Conservation (phyloP, 106 monocot species). For the Amphibolis antarctica region DNA sequence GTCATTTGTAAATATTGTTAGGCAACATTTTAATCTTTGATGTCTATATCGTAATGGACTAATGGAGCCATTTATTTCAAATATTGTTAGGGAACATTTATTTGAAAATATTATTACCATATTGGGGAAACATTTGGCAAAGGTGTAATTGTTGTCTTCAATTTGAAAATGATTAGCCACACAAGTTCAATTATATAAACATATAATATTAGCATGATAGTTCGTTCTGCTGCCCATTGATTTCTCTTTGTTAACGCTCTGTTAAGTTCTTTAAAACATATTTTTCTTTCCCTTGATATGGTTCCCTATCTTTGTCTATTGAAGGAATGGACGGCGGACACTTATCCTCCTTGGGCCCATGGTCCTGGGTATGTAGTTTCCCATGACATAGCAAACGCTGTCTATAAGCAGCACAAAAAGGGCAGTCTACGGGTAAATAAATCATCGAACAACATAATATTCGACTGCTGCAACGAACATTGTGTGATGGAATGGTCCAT, state of each 20-base stretch:
- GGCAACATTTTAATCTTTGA: too few relatives aligned
- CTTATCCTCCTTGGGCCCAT: slow-evolving; percentile 97
- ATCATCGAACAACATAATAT: too few relatives aligned
- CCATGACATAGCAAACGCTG: slow-evolving; percentile 49
- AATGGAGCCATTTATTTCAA: too few relatives aligned
- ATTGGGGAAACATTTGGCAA: background rate
- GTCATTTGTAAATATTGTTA: too few relatives aligned
- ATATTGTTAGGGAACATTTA: too few relatives aligned
- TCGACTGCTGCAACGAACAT: background rate
- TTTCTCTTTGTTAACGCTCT: too few relatives aligned
- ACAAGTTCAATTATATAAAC: too few relatives aligned
- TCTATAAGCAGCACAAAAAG: slow-evolving; percentile 49
- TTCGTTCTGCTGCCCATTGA: background rate
- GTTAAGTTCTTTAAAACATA: background rate
- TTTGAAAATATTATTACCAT: background rate
- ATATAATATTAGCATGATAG: too few relatives aligned
- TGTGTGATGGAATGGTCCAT: background rate
- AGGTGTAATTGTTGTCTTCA: too few relatives aligned
- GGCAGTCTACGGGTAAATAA: slow-evolving; percentile 47
- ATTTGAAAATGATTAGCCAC: too few relatives aligned
- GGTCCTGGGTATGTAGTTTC: slow-evolving; percentile 96
- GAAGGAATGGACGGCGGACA: slow-evolving; percentile 84
- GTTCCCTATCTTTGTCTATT: slow-evolving; percentile 10
- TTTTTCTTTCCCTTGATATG: slow-evolving; percentile 48
- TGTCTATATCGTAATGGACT: too few relatives aligned